Base-by-base conservation (phyloP, 2,329 filamentous ascomycete genomes). In the Apiospora koreana region DNA sequence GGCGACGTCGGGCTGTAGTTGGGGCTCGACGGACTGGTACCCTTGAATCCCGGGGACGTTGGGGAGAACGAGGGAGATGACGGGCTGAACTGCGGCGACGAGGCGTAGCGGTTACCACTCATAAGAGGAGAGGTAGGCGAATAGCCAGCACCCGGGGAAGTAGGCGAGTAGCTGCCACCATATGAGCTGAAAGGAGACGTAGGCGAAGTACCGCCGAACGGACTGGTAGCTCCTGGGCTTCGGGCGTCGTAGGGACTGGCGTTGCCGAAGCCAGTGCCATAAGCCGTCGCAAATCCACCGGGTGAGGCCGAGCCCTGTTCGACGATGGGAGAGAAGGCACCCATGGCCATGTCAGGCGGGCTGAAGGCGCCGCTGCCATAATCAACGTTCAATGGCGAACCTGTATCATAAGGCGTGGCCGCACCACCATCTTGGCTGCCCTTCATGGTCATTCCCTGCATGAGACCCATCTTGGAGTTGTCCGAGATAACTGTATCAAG, bases 401-500 rank as follows among this genome's bases (percentile, higher is more conserved):
- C 92, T 31, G 91, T 92, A 79, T 98, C 96, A 82, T 99, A 99
- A 1, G 97, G 97, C 10, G 96, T 99, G 54, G 94, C 94, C 69
- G 94, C 94, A 75, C 96, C 96, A 72, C 93, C 93, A 65, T 92
- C 87, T 72, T 92, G 90, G 70, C 88, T 88, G 71, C 91, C 92
- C 84, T 94, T 95, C 75, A 91, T 87, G 18, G 92, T 91, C 81
- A 95, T 91, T 68, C 92, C 92, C 69, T 92, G 90, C 88, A 94
- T 94, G 65, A 95, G 88, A 76, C 92, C 93, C 85, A 92, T 94
- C 79, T 93, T 91, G 58, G 93, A 93, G 81, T 97, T 97, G 82
- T 97, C 95, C 67, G 94, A 94, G 71, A 97, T 94, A 77, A 97
- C 94, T 23, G 95, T 97, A 81, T 97, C 94, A 58, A 98, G 89